Conservation (phyloP, 352 stramenopile genomes). For the Pythium pyrilobum region DNA sequence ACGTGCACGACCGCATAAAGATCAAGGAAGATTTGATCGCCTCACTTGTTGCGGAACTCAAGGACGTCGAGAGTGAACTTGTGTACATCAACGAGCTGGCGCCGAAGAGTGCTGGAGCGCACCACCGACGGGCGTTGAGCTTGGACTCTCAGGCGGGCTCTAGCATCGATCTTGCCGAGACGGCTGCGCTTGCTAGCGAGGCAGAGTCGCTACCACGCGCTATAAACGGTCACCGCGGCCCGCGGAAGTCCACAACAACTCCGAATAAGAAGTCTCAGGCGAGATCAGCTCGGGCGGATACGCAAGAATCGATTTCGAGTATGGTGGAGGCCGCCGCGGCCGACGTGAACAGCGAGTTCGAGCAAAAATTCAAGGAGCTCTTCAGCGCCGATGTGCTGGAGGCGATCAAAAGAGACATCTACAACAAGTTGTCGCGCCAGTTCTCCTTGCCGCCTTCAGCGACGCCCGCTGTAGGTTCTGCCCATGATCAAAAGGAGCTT, state of each 20-base stretch:
- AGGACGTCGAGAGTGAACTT: constrained; percentile 55
- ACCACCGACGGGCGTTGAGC: constrained; percentile 10
- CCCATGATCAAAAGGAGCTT: constrained; percentile 25
- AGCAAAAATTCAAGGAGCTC: constrained; percentile 49
- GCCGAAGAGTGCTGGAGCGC: background rate
- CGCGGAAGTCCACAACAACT: background rate
- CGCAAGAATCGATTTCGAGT: constrained; percentile 7
- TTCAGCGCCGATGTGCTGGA: constrained; percentile 45
- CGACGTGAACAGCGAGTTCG: constrained; percentile 14
- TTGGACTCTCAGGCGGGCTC: constrained; percentile 9
- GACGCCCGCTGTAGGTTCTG: background rate
- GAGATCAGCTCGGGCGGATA: background rate
- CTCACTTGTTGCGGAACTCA: constrained; percentile 47
- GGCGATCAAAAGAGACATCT: constrained; percentile 60
- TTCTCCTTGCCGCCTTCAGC: constrained; percentile 9
- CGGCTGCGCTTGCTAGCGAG: background rate
- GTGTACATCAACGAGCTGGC: constrained; percentile 36
- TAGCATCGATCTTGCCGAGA: background rate
- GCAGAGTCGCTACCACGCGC: too few relatives aligned
- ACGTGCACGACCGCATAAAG: constrained; percentile 41
- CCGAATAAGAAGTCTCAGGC: background rate
- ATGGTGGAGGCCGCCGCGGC: constrained; percentile 15
- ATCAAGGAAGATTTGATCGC: constrained; percentile 48
- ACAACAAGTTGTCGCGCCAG: constrained; percentile 42
- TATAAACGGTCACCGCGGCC: background rate